Conservation (phyloP, 78 protist species). For the Pigoraptor vietnamica region DNA sequence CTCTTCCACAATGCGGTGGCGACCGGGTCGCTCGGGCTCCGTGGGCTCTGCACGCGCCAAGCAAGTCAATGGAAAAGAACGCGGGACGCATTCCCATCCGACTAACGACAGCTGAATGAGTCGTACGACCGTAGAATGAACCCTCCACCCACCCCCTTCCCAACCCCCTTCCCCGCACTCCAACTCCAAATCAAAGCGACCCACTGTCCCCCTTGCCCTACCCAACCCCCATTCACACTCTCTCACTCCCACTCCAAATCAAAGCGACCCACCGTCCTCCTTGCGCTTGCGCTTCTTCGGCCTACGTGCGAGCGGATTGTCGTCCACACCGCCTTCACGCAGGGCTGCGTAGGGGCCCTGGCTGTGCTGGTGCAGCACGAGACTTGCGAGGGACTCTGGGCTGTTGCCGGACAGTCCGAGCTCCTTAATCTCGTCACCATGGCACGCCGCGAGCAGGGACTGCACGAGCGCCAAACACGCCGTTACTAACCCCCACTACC, state of each 20-base stretch:
- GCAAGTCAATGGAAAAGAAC: too few species aligned
- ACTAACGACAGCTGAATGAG: too few species aligned
- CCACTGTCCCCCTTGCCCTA: too few species aligned
- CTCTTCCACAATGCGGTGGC: not conserved
- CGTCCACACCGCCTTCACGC: not conserved
- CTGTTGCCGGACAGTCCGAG: not conserved
- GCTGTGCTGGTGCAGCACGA: not conserved
- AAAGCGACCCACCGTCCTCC: not conserved
- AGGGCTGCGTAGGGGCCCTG: not conserved
- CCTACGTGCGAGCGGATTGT: not conserved
- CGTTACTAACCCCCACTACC: too few species aligned
- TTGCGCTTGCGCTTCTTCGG: not conserved
- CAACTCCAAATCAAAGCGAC: not conserved
- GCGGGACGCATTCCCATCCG: too few species aligned
- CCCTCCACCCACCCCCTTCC: too few species aligned
- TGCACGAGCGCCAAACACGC: too few species aligned
- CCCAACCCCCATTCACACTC: too few species aligned
- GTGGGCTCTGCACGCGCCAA: too few species aligned
- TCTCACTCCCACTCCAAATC: not conserved
- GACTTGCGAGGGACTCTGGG: not conserved
- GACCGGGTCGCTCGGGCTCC: too few species aligned
- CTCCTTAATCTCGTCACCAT: not conserved
- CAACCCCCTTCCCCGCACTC: too few species aligned
- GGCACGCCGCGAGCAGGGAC: not conserved
- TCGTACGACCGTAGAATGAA: too few species aligned